Evolutionary conservation across 768 basidiomycete species (phyloP).

Genomic region (Exsudoporus frostii): DNA sequence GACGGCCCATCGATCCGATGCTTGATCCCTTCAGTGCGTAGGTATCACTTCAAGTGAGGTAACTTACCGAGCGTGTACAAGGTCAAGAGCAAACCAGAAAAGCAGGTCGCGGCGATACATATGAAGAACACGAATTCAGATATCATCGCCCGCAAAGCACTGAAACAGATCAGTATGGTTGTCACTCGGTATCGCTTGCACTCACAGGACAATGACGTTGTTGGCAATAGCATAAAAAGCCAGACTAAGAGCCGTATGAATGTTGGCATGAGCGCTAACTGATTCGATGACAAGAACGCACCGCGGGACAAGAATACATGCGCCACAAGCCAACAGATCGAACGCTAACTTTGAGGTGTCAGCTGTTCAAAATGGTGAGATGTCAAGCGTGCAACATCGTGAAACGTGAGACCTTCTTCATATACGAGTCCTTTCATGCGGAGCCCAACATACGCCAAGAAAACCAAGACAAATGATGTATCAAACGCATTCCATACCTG

Average conservation of each 20-base stretch:
- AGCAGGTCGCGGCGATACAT: constrained; percentile 70
- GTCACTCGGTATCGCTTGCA: not conserved
- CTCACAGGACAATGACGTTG: constrained; percentile 76
- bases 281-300: constrained; percentile 24
- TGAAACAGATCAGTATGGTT: constrained; percentile 29
- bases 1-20: constrained; percentile 25
- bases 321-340: constrained; percentile 80
- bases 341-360: constrained; percentile 61
- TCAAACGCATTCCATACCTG: constrained; percentile 94
- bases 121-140: constrained; percentile 78
- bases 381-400: not conserved
- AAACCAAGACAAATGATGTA: constrained; percentile 67
- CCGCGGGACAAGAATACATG: constrained; percentile 84
- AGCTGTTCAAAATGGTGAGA: constrained; percentile 28
- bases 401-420: constrained; percentile 43
- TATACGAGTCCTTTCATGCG: constrained; percentile 60
- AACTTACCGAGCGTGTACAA: constrained; percentile 47
- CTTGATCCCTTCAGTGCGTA: constrained; percentile 30
- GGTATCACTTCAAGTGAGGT: not conserved
- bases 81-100: constrained; percentile 70
- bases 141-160: constrained; percentile 80
- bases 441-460: constrained; percentile 62
- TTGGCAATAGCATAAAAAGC: constrained; percentile 81
- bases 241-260: constrained; percentile 38
- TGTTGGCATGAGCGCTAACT: not conserved